These are phyloP conservation scores for Claviceps lovelessii DNA, from an alignment of 2,329 filamentous ascomycete genomes.

Conservation along the genomic window DNA sequence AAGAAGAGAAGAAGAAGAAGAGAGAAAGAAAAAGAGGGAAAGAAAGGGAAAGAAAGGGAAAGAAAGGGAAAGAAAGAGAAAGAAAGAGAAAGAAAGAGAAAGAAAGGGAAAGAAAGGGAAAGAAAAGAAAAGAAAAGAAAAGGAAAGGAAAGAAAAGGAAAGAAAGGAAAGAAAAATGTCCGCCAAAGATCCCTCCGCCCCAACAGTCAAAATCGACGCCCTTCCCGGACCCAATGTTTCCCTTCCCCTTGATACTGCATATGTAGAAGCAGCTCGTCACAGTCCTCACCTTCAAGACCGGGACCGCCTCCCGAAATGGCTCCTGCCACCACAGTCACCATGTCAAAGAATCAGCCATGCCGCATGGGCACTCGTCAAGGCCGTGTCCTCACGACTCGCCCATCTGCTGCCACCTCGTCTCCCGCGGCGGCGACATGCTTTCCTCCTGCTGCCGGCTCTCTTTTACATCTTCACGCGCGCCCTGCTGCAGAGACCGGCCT, in stretches of 20 bases:
- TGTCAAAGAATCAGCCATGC: not conserved
- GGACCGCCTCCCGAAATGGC: slow-evolving; percentile 1
- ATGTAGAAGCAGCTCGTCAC: not conserved
- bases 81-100: not conserved
- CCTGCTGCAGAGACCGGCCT: slow-evolving; percentile 24
- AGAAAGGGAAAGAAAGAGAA: no score
- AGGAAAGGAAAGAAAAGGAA: no score
- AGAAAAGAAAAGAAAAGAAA: no score
- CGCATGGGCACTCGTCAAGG: not conserved
- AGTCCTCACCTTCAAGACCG: not conserved
- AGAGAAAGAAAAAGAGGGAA: no score
- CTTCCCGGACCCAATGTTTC: not conserved
- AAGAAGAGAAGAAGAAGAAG: no score
- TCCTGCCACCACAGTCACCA: not conserved
- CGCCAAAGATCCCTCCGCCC: not conserved
- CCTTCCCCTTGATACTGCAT: not conserved
- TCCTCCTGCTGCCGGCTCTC: slow-evolving; percentile 1
- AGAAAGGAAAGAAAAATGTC: not conserved
- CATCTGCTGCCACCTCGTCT: not conserved
- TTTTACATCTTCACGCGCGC: slow-evolving; percentile 24
- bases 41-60: no score
- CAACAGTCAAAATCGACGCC: slow-evolving; percentile 4
- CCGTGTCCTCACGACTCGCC: not conserved
- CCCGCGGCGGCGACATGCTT: not conserved
- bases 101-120: not conserved